Conservation (phyloP, 1,139 yeast genomes). For the Nadsonia commutata region DNA sequence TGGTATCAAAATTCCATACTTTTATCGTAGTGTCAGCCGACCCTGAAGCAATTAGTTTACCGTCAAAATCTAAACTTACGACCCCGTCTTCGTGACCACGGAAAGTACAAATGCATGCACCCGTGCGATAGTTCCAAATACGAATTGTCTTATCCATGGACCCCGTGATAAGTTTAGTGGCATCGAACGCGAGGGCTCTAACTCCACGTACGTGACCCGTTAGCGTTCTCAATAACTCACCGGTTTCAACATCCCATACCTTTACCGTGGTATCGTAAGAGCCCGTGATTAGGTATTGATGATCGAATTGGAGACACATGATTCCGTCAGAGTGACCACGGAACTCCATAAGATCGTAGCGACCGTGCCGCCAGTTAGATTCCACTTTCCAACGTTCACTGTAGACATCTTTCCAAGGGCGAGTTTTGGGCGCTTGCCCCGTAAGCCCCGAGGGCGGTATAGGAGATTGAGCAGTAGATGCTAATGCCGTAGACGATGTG, state of each 20-base stretch:
- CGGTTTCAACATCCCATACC: conserved; percentile 77
- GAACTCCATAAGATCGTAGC: conserved; percentile 48
- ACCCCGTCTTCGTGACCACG: conserved; percentile 86
- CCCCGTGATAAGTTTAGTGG: conserved; percentile 78
- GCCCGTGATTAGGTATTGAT: conserved; percentile 72
- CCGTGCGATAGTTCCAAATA: conserved; percentile 92
- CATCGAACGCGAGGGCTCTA: conserved; percentile 69
- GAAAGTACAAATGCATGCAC: conserved; percentile 85
- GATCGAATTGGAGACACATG: conserved; percentile 68
- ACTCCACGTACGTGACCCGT: conserved; percentile 81
- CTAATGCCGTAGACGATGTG: conserved; percentile 1
- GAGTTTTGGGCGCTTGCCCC: conserved; percentile 28
- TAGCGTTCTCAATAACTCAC: conserved; percentile 61
- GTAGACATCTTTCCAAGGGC: conserved; percentile 96
- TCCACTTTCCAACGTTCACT: conserved; percentile 83
- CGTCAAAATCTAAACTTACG: conserved; percentile 61
- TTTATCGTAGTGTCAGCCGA: conserved; percentile 85
- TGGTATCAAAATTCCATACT: conserved; percentile 90
- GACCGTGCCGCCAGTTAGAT: conserved; percentile 86
- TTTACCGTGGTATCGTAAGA: conserved; percentile 80
- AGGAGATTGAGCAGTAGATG: background rate
- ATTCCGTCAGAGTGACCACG: conserved; percentile 82
- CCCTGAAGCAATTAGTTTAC: conserved; percentile 80
- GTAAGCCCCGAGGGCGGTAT: background rate
- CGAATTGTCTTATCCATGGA: conserved; percentile 83